Conservation (phyloP, 805 yeast genomes). For the Wickerhamomyces canadensis region DNA sequence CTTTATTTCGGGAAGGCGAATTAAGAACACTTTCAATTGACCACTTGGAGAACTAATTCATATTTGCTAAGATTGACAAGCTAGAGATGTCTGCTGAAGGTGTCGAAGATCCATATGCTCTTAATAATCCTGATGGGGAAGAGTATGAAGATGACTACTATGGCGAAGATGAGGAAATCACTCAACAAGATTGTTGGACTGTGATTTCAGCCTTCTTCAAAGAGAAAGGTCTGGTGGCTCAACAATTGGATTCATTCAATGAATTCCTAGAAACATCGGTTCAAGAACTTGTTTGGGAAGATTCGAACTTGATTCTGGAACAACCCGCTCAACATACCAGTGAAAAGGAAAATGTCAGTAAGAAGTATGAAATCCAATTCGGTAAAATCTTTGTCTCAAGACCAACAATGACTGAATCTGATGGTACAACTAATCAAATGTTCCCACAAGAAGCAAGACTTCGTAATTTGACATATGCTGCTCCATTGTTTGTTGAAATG, state of each 20-base stretch:
- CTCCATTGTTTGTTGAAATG: slow-evolving; percentile 95
- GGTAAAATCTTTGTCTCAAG: slow-evolving; percentile 95
- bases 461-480: slow-evolving; percentile 92
- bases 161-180: slow-evolving; percentile 52
- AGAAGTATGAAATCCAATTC: slow-evolving; percentile 93
- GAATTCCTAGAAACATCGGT: slow-evolving; percentile 95
- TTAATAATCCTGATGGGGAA: slow-evolving; percentile 46
- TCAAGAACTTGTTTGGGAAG: slow-evolving; percentile 96
- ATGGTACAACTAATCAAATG: slow-evolving; percentile 98
- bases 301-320: slow-evolving; percentile 86
- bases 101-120: slow-evolving; percentile 61
- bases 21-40: no score
- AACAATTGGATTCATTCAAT: slow-evolving; percentile 96
- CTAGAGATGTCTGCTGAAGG: slow-evolving; percentile 23
- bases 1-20: not conserved
- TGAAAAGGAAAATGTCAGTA: slow-evolving; percentile 82
- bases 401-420: slow-evolving; percentile 98
- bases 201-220: slow-evolving; percentile 94
- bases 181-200: slow-evolving; percentile 99
- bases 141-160: slow-evolving; percentile 56
- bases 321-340: slow-evolving; percentile 98
- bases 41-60: not conserved
- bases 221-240: slow-evolving; percentile 95
- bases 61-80: not conserved
- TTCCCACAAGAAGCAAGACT: slow-evolving; percentile 98